A percentile compares a stretch with the other conserved stretches of the same genome.
Conservation (phyloP, 305 asterid species). For the Vinca major region DNA sequence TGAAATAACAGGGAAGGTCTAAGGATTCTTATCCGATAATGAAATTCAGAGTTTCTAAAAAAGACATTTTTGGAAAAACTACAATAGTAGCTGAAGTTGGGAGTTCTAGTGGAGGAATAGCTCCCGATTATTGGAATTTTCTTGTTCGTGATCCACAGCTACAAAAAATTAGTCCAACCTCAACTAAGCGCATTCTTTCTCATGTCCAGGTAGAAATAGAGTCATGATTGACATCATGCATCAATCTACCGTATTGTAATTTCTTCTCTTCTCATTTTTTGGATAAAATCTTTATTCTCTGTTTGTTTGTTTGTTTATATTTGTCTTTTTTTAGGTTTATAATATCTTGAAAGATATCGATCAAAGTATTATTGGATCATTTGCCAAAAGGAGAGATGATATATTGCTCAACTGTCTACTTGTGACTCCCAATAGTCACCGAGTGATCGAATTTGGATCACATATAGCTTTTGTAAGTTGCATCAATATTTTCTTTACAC, state of each 20-base stretch:
- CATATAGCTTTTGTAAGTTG: constrained; percentile 59
- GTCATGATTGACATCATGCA: constrained; percentile 8
- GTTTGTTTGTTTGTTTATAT: too few relatives aligned
- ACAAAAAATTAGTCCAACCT: constrained; percentile 25
- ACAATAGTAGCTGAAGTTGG: constrained; percentile 63
- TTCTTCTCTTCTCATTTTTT: too few relatives aligned
- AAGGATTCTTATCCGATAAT: constrained; percentile 54
- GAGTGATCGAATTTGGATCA: constrained; percentile 75
- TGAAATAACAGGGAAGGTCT: constrained; percentile 49
- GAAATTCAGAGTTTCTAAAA: constrained; percentile 69
- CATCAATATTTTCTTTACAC: neutral
- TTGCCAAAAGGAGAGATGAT: constrained; percentile 40
- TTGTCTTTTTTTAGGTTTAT: constrained; percentile 53
- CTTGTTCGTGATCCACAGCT: constrained; percentile 52
- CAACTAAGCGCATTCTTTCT: constrained; percentile 47
- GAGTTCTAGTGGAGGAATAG: constrained; percentile 21
- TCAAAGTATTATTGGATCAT: constrained; percentile 34
- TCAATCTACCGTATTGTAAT: too few relatives aligned
- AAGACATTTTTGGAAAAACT: constrained; percentile 56
- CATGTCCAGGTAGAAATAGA: constrained; percentile 63
- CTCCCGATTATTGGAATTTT: constrained; percentile 83
- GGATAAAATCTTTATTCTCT: too few relatives aligned
- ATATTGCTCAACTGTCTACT: constrained; percentile 64
- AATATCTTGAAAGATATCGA: constrained; percentile 60
- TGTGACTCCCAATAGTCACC: constrained; percentile 83